Base-by-base conservation (phyloP, 352 stramenopile genomes). In the Phytophthora pinifolia region DNA sequence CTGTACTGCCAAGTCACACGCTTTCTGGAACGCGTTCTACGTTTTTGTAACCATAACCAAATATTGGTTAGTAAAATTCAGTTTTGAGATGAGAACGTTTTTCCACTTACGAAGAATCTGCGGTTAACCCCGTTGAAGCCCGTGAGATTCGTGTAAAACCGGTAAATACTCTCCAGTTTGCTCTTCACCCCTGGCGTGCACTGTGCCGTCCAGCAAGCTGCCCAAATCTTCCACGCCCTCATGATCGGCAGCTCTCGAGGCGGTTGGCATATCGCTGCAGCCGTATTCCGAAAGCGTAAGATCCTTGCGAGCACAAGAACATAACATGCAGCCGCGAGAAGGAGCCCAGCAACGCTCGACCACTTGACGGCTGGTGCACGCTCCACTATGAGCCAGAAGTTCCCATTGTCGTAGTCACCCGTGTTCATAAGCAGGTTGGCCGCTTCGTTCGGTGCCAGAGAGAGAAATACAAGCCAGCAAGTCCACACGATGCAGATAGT, bases 361-460 rank as follows among this genome's bases (percentile, higher is more conserved):
- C 48, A 60, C 29, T 65, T 62, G 0, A 66, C 15, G 4, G 12
- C 5, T 0, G 46, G 25, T 1, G 27, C 1, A 3, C 39, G 30
- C 6, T 75, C 65, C 7, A 60, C 14, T 17, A 72, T 72, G 10
- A 62, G 46, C 54, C 64, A 69, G 46, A 73, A 70, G 31, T 56
- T 38, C 14, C 54, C 59, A 3, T 57, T 45, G 42, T 73, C 60
- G n/a, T 54, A 72, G 8, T 59, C 32, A 0, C 12, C 39, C 17
- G 60, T 73, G 30, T 51, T 22, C 64, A 73, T 65, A 13, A 69
- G 54, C 33, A 31, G 38, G 17, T 69, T 73, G 5, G 53, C 64
- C 2, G 59, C 59, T 30, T 51, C 14, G 15, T 65, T 73, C 10
- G 65, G 54, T 5, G 32, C 49, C 6, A 67, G 13, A 2, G 10